Base-by-base conservation (phyloP, 2,329 filamentous ascomycete genomes). In the Colletotrichum plurivorum region DNA sequence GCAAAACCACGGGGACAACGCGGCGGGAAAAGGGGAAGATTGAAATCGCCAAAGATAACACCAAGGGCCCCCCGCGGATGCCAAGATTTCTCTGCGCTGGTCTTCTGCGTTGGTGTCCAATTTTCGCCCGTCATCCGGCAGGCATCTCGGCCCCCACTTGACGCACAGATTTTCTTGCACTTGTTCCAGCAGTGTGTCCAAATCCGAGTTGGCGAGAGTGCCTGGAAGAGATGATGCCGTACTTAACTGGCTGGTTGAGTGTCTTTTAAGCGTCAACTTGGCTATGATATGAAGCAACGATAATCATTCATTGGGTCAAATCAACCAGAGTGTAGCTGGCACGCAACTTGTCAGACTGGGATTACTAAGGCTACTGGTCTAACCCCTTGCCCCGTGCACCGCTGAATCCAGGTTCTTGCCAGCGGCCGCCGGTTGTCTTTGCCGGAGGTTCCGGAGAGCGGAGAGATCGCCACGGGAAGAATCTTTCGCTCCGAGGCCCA, bases 141-240 rank as follows among this genome's bases (percentile, higher is more conserved):
- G 48, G 58, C 58, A 31, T 61, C 58, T 53, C 36, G 58, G 58
- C 8, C 22, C 52, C 58, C 58, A 61, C 58, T 15, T 18, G 48
- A 61, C 58, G 48, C 48, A 53, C 16, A 61, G 13, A 10, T 36
- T 51, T 59, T 59, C 43, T 43, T 43, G 13, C 41, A 43, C 5
- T 6, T 43, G 2, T 36, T 10, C 31, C 31, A 36, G 31, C 8
- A 36, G 6, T 36, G 31, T 36, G 31, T 36, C 31, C 31, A 10
- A 10, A 36, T 36, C 10, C 8, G 8, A 36, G 8, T 36, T 9
- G 10, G 31, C 31, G 2, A 36, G 6, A 8, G 31, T 36, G 31
- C 10, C 31, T 36, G 8, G 31, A 9, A 10, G 31, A 36, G 8
- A 36, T 36, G 31, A 36, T 36, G 31, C 10, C 10, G 6, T 36